Base-by-base conservation (phyloP, 768 basidiomycete genomes). In the Mycena crocata region DNA sequence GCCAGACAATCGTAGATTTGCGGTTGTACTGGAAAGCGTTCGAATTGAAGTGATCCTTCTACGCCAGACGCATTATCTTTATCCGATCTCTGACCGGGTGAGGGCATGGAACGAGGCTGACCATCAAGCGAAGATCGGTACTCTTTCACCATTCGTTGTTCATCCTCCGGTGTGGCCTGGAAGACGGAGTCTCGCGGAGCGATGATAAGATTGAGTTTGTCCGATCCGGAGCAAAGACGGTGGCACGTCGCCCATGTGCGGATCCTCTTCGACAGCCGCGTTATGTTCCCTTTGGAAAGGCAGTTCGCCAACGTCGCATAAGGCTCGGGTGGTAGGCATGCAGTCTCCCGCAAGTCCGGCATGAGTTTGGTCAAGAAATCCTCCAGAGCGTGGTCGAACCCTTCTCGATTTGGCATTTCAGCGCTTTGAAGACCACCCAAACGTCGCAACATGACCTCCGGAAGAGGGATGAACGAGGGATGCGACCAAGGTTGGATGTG, bases 1-100 rank as follows among this genome's bases (percentile, higher is more conserved):
- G 87, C 87, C 44, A 92, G 76, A 63, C 90, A 82, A 73, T 92
- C 90, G 61, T 90, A 92, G 68, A 92, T 85, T 72, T 92, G 90
- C 26, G 84, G 79, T 57, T 86, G 86, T 54, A 90, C 89, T 13
- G 90, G 90, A 51, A 91, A 76, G 61, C 88, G 82, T 69, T 91
- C 87, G 73, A 89, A 91, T 30, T 83, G 79, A 48, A 73, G 74
- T 76, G 24, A 72, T 69, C 75, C 81, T 69, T 72, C 75, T 66
- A 70, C 75, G 68, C 76, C 81, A 69, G 73, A 72, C 55, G 67
- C 75, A 70, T 64, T 68, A 57, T 75, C 75, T n/a, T 59, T 59
- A 44, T 74, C 73, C 24, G 48, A 42, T 61, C 51, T 67, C 46
- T 60, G 65, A 24, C 30, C 35, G 9, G 66, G 49, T 26, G 66